Conservation (phyloP, 306 rosid species). For the Erythrophleum fordii region DNA sequence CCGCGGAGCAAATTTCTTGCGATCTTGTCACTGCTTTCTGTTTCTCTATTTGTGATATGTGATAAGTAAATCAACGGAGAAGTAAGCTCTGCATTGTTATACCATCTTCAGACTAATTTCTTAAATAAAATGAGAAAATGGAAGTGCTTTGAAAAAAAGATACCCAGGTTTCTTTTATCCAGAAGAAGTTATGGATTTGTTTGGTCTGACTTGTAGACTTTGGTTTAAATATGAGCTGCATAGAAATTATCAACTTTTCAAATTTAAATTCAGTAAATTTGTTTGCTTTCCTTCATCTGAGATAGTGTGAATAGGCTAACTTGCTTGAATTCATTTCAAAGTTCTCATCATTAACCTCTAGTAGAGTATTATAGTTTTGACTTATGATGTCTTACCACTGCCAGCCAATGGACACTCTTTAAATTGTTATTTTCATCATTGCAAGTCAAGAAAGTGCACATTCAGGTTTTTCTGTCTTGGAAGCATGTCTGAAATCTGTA, state of each 20-base stretch:
- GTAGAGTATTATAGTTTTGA: conserved; percentile 26
- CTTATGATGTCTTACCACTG: not conserved
- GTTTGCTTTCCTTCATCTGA: not conserved
- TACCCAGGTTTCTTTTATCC: not conserved
- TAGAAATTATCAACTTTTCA: not conserved
- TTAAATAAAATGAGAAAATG: conserved; percentile 9
- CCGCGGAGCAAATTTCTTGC: not conserved
- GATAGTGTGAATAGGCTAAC: not conserved
- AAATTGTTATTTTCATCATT: conserved; percentile 13
- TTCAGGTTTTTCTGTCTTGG: conserved; percentile 8
- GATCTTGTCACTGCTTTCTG: not conserved
- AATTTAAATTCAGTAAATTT: not conserved
- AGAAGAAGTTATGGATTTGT: not conserved
- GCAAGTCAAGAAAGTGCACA: conserved; percentile 19
- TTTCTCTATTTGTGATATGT: not conserved
- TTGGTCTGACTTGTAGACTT: not conserved
- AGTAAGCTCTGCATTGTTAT: not conserved
- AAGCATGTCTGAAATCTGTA: conserved; percentile 33
- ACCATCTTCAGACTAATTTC: not conserved
- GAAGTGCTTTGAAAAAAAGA: not conserved
- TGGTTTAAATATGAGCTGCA: not conserved
- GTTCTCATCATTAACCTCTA: conserved; percentile 13
- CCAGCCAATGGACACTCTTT: conserved; percentile 1
- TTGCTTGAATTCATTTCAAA: not conserved
- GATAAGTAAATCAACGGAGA: not conserved